These are phyloP conservation scores for Megacollybia marginata DNA, from an alignment of 768 basidiomycete genomes.

Conservation along the genomic window DNA sequence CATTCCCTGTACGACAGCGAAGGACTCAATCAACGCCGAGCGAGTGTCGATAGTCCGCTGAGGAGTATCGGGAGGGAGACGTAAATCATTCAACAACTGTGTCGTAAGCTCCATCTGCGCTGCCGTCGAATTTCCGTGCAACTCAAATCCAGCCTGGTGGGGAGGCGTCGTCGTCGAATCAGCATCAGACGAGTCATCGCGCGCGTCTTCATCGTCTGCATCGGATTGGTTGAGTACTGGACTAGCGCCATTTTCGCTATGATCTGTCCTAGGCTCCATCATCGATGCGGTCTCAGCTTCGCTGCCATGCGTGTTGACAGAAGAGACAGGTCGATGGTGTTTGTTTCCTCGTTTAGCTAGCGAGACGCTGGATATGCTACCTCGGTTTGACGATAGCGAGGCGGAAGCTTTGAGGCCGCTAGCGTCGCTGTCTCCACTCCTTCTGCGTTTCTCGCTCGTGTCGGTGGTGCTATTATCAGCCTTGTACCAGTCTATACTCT, in stretches of 20 bases:
- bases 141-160: slow-evolving; percentile 47
- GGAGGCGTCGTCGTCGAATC: slow-evolving; percentile 43
- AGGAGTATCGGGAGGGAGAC: slow-evolving; percentile 22
- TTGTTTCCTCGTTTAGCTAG: slow-evolving; percentile 2
- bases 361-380: slow-evolving; percentile 4
- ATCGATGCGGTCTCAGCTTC: slow-evolving; percentile 14
- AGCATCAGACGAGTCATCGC: slow-evolving; percentile 33
- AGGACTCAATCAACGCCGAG: slow-evolving; percentile 53
- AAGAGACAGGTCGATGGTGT: not conserved
- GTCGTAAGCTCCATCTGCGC: slow-evolving; percentile 76
- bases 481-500: slow-evolving; percentile 65
- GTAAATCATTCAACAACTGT: slow-evolving; percentile 50
- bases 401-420: slow-evolving; percentile 23
- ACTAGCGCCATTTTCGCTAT: slow-evolving; percentile 8
- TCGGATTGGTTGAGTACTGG: not conserved
- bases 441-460: slow-evolving; percentile 17
- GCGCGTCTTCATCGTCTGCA: slow-evolving; percentile 22
- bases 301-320: not conserved
- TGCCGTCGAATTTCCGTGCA: slow-evolving; percentile 61
- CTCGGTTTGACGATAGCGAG: slow-evolving; percentile 12
- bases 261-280: slow-evolving; percentile 11
- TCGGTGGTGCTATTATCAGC: slow-evolving; percentile 7
- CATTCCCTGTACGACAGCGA: slow-evolving; percentile 48
- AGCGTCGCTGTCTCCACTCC: slow-evolving; percentile 43
- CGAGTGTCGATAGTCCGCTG: slow-evolving; percentile 25